Percentiles rank a stretch among this genome's conserved stretches.
These are phyloP conservation scores for Letharia lupina DNA, from an alignment of 495 filamentous ascomycete species.

Conservation along the genomic window DNA sequence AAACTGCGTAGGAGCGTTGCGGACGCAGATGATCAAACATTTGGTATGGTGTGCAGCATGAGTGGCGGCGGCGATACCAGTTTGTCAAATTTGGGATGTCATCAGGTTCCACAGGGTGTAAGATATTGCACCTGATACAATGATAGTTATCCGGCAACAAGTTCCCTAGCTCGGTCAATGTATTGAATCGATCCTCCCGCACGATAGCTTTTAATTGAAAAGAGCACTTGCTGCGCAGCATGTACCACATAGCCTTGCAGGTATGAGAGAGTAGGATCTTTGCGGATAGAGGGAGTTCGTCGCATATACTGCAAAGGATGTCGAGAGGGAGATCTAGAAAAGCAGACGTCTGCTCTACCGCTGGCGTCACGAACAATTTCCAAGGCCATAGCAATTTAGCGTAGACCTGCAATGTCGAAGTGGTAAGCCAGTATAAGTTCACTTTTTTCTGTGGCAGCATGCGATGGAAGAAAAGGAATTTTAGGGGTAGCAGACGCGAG, in stretches of 20 bases:
- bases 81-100: conserved; percentile 18
- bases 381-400: conserved; percentile 13
- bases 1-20: conserved; percentile 14
- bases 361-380: conserved; percentile 15
- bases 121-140: conserved; percentile 16
- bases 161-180: conserved; percentile 15
- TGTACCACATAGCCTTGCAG: conserved; percentile 18
- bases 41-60: conserved; percentile 13
- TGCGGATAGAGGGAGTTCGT: conserved; percentile 17
- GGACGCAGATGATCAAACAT: conserved; percentile 16
- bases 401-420: conserved; percentile 16
- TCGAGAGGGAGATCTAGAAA: conserved; percentile 19
- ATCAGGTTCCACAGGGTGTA: conserved; percentile 20
- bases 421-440: conserved; percentile 14
- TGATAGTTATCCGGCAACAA: conserved; percentile 18
- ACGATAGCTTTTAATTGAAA: conserved; percentile 12
- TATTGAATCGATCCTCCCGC: conserved; percentile 13
- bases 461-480: not conserved
- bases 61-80: conserved; percentile 17
- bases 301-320: conserved; percentile 15
- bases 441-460: conserved; percentile 9
- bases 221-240: conserved; percentile 17
- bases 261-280: conserved; percentile 18
- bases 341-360: conserved; percentile 18
- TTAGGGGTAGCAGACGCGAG: too few species aligned